Evolutionary conservation across 2,329 filamentous ascomycete genomes (phyloP).

Genomic region (Apiospora kogelbergensis): DNA sequence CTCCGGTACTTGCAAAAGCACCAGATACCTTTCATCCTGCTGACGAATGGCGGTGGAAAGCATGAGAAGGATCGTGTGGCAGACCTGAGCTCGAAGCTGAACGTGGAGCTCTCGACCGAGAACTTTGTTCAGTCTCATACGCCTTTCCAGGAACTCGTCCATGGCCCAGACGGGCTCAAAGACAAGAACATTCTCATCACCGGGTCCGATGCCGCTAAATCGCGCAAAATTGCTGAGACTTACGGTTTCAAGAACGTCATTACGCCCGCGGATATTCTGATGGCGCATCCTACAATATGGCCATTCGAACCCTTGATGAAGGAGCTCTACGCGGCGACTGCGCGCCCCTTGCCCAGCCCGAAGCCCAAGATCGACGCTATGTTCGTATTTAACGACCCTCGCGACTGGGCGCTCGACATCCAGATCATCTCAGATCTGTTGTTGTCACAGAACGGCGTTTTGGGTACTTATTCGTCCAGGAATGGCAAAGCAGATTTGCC

Average conservation of each 20-base stretch:
- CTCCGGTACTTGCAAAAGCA: conserved; percentile 72
- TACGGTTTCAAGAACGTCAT: conserved; percentile 82
- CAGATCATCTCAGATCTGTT: conserved; percentile 83
- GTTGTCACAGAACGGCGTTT: conserved; percentile 72
- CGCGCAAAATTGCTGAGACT: conserved; percentile 70
- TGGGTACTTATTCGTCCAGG: conserved; percentile 75
- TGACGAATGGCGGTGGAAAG: conserved; percentile 94
- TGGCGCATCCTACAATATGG: conserved; percentile 72
- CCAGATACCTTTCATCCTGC: conserved; percentile 84
- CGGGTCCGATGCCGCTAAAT: conserved; percentile 66
- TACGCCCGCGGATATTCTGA: conserved; percentile 81
- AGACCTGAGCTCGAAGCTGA: conserved; percentile 67
- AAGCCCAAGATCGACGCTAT: conserved; percentile 79
- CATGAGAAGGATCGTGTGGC: conserved; percentile 72
- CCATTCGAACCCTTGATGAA: conserved; percentile 74
- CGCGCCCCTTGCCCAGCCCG: conserved; percentile 56
- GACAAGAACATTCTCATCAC: conserved; percentile 73
- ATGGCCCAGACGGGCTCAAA: conserved; percentile 51
- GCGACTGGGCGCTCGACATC: conserved; percentile 91
- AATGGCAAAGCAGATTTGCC: conserved; percentile 66
- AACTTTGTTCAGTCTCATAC: conserved; percentile 91
- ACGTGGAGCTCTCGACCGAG: conserved; percentile 61
- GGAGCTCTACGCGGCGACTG: conserved; percentile 58
- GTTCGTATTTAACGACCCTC: conserved; percentile 92
- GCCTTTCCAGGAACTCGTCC: conserved; percentile 73